Percentiles rank a stretch among this genome's conserved stretches.
Conservation (phyloP, 1,284 basidiomycete species). For the Cerrena zonata region DNA sequence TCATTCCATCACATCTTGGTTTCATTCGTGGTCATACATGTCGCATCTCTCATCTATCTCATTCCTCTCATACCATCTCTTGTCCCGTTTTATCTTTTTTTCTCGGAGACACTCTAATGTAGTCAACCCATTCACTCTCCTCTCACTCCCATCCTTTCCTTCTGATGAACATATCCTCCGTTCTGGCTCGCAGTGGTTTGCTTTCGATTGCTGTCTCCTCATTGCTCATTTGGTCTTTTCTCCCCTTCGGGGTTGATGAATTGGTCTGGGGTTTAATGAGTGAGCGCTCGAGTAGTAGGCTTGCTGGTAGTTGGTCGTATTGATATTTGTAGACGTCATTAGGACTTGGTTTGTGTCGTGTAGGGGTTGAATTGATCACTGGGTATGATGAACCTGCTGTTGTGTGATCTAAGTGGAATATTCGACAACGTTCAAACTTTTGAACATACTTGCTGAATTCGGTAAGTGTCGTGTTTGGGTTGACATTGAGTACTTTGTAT, state of each 20-base stretch:
- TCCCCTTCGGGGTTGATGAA: constrained; percentile 40
- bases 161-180: constrained; percentile 5
- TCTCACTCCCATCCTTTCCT: constrained; percentile 15
- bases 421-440: too few species aligned
- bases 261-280: constrained; percentile 23
- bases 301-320: too few species aligned
- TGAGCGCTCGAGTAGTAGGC: constrained; percentile 39
- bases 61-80: background rate
- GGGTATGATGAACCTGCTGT: too few species aligned
- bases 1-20: constrained; percentile 8
- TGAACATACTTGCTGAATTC: too few species aligned
- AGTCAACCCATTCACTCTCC: constrained; percentile 5
- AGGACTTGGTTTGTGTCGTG: too few species aligned
- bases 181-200: constrained; percentile 1
- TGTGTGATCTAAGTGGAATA: too few species aligned
- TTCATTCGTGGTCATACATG: constrained; percentile 7
- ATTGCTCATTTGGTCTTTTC: constrained; percentile 22
- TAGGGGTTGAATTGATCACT: too few species aligned
- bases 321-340: too few species aligned
- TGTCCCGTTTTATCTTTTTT: constrained; percentile 16
- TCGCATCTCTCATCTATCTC: background rate
- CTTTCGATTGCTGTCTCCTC: constrained; percentile 24
- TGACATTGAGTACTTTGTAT: too few species aligned
- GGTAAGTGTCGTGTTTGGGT: too few species aligned
- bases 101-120: constrained; percentile 3